phyloP scores from a whole-genome alignment of 2,329 filamentous ascomycete species.

The Xenoacremonium recifei region DNA sequence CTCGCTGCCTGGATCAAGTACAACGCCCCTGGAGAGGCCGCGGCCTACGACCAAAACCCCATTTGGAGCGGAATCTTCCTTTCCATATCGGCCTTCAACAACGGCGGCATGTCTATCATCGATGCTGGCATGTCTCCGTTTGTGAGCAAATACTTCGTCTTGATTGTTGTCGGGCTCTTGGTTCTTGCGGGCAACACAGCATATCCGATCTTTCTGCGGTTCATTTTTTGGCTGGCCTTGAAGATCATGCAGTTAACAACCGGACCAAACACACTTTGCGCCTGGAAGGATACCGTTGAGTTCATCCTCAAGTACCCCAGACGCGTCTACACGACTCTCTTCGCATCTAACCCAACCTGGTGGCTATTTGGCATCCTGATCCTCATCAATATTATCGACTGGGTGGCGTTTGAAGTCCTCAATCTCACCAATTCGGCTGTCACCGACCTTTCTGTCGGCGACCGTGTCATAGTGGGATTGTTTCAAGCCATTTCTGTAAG shows the following conservation, averaged over 20 bases:
- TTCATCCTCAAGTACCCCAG: slow-evolving; percentile 57
- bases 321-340: slow-evolving; percentile 62
- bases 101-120: slow-evolving; percentile 66
- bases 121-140: slow-evolving; percentile 66
- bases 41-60: slow-evolving; percentile 58
- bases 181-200: slow-evolving; percentile 66
- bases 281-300: slow-evolving; percentile 48
- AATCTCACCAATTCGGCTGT: slow-evolving; percentile 61
- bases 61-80: slow-evolving; percentile 71
- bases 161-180: slow-evolving; percentile 53
- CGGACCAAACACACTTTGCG: slow-evolving; percentile 31
- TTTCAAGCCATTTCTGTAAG: slow-evolving; percentile 65
- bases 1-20: slow-evolving; percentile 60
- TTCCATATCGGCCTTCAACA: slow-evolving; percentile 67
- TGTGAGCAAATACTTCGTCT: slow-evolving; percentile 49
- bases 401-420: slow-evolving; percentile 64
- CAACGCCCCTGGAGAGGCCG: slow-evolving; percentile 47
- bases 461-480: slow-evolving; percentile 60
- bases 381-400: slow-evolving; percentile 60
- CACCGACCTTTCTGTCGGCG: slow-evolving; percentile 47
- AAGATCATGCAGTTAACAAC: slow-evolving; percentile 40
- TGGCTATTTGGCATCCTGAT: slow-evolving; percentile 63
- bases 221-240: slow-evolving; percentile 55
- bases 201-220: slow-evolving; percentile 61
- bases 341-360: slow-evolving; percentile 63